Conservation (phyloP, 2,329 filamentous ascomycete species). For the Alternaria sp. region DNA sequence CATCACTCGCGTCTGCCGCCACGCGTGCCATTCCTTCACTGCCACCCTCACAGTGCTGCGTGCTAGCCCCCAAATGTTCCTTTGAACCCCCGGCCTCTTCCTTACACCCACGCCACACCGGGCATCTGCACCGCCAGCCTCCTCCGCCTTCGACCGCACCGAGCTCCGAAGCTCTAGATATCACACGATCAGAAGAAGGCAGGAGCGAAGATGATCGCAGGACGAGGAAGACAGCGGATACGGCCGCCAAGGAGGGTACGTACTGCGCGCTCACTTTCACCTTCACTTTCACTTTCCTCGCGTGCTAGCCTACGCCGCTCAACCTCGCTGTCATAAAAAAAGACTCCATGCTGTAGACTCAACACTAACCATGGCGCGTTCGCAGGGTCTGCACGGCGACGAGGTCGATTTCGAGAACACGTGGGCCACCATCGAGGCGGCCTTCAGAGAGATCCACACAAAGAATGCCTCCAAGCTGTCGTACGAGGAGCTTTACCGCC, state of each 20-base stretch:
- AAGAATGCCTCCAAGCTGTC: conserved; percentile 89
- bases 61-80: neutral
- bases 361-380: conserved; percentile 17
- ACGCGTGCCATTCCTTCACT: neutral
- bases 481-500: conserved; percentile 94
- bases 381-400: conserved; percentile 65
- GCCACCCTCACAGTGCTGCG: neutral
- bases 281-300: conserved; percentile 5
- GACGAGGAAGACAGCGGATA: conserved; percentile 67
- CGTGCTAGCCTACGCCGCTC: neutral
- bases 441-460: conserved; percentile 85
- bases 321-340: neutral
- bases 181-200: neutral
- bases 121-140: neutral
- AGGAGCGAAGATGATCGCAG: conserved; percentile 55
- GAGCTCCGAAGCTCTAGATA: neutral
- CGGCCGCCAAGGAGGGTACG: conserved; percentile 71
- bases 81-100: neutral
- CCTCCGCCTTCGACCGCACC: conserved; percentile 2
- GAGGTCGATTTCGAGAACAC: conserved; percentile 82
- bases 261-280: conserved; percentile 25
- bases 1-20: conserved; percentile 1
- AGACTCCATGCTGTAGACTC: neutral
- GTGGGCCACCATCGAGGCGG: conserved; percentile 78
- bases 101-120: neutral